These are phyloP conservation scores for Iris pallida DNA, from an alignment of 116 monocot species.

Conservation along the genomic window DNA sequence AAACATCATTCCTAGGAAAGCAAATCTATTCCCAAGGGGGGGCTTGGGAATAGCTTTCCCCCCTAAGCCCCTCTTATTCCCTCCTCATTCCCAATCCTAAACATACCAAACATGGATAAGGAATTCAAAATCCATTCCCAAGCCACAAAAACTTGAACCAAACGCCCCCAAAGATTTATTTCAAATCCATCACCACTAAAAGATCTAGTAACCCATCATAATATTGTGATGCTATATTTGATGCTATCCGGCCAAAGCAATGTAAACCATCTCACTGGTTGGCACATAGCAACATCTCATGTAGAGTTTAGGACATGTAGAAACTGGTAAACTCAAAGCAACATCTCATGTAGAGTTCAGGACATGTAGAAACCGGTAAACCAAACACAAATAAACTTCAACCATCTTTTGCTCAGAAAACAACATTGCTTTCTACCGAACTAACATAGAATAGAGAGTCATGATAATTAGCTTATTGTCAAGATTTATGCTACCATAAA, in stretches of 20 bases:
- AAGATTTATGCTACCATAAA: background rate
- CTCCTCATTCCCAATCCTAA: too few species aligned
- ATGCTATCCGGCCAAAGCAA: slow-evolving; percentile 98
- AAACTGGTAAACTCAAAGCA: slow-evolving; percentile 1
- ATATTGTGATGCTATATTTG: slow-evolving; percentile 84
- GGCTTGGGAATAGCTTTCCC: too few species aligned
- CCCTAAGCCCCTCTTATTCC: too few species aligned
- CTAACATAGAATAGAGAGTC: background rate
- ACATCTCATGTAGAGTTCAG: slow-evolving; percentile 99
- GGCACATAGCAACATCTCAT: slow-evolving; percentile 91
- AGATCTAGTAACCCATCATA: slow-evolving; percentile 50
- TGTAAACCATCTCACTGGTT: slow-evolving; percentile 66
- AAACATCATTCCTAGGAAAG: too few species aligned
- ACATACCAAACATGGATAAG: too few species aligned
- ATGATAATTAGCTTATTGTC: background rate
- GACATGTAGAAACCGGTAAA: slow-evolving; percentile 22
- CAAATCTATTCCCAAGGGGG: too few species aligned
- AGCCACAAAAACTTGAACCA: too few species aligned
- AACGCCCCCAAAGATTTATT: slow-evolving; percentile 78
- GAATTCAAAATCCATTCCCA: too few species aligned
- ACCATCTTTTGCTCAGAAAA: background rate
- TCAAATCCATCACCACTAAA: slow-evolving; percentile 96
- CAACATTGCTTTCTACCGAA: background rate
- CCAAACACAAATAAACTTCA: background rate
- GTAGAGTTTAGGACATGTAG: slow-evolving; percentile 83